Evolutionary conservation across 148 eudicot genomes (phyloP).

Genomic region (Euryodendron excelsum): DNA sequence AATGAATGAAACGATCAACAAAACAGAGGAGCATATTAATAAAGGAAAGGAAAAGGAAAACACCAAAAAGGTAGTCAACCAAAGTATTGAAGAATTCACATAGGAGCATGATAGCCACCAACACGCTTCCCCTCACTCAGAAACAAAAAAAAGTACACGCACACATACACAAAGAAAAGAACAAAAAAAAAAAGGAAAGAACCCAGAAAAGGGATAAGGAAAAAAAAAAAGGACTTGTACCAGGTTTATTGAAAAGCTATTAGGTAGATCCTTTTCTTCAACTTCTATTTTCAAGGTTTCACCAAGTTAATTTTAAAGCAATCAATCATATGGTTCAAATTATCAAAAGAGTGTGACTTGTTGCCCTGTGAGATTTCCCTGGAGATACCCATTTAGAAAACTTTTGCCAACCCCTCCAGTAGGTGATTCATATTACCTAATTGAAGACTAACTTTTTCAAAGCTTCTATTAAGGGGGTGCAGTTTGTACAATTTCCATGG

Average conservation of each 20-base stretch:
- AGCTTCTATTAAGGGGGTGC: background rate
- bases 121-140: too few species aligned
- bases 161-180: background rate
- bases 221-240: background rate
- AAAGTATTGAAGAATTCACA: too few species aligned
- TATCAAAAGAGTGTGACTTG: background rate
- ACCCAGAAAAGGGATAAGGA: background rate
- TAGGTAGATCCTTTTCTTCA: background rate
- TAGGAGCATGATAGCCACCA: too few species aligned
- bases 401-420: background rate
- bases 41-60: background rate
- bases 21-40: background rate
- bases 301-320: background rate
- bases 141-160: too few species aligned
- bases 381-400: background rate
- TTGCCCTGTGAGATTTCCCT: background rate
- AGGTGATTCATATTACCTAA: background rate
- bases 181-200: background rate
- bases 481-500: background rate
- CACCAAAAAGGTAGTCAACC: background rate
- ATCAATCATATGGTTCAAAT: background rate
- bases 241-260: background rate
- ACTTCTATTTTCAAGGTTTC: background rate
- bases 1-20: constrained; percentile 5
- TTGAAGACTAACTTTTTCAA: background rate